phyloP scores from a whole-genome alignment of 1,284 basidiomycete genomes.

The Schizophyllum amplum region DNA sequence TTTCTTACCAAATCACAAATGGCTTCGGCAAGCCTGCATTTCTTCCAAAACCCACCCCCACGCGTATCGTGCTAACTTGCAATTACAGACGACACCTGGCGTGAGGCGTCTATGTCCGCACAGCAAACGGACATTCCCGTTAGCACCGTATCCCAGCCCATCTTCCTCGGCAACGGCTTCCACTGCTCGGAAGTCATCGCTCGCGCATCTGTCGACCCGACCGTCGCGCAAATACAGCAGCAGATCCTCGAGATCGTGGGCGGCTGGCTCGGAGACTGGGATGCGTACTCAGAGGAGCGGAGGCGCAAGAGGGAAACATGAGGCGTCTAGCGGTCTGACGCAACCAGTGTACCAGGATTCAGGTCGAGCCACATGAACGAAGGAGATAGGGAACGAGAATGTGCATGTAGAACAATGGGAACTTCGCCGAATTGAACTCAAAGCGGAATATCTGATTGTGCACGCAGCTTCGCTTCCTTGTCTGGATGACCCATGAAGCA shows the following conservation, averaged over 20 bases:
- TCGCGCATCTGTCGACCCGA: neutral
- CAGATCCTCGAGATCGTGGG: neutral
- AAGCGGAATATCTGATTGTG: too few relatives aligned
- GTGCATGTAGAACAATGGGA: too few relatives aligned
- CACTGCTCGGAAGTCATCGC: constrained; percentile 23
- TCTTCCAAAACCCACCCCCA: too few relatives aligned
- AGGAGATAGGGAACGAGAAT: too few relatives aligned
- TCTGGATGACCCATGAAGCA: too few relatives aligned
- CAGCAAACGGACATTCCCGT: constrained; percentile 29
- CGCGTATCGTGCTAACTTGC: neutral
- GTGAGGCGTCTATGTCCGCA: constrained; percentile 56
- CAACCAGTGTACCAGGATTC: too few relatives aligned
- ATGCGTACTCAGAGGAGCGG: neutral
- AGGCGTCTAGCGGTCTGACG: too few relatives aligned
- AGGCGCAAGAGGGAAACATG: neutral
- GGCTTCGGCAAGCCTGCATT: constrained; percentile 4
- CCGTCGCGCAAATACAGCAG: neutral
- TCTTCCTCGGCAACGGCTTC: constrained; percentile 51
- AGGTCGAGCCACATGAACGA: too few relatives aligned
- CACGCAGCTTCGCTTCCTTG: too few relatives aligned
- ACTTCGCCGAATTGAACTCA: too few relatives aligned
- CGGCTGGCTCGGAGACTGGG: neutral
- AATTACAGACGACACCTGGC: constrained; percentile 59
- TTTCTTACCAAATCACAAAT: too few relatives aligned
- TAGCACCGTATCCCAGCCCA: constrained; percentile 45